Evolutionary conservation across 1,284 basidiomycete species (phyloP).

Genomic region (Volvariella volvacea): DNA sequence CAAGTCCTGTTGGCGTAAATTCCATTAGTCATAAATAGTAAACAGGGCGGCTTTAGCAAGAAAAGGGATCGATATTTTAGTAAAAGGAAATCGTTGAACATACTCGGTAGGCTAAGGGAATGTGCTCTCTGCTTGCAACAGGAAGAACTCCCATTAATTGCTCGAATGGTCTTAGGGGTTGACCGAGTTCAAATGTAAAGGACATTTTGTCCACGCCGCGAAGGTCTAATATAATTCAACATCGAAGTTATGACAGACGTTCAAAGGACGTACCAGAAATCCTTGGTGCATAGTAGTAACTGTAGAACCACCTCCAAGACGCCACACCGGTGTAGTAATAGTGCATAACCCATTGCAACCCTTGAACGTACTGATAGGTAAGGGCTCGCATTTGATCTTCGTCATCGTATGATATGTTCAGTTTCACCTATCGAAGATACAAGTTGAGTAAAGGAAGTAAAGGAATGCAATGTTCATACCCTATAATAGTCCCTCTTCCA

Average conservation of each 20-base stretch:
- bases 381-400: conserved; percentile 63
- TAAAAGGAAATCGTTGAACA: conserved; percentile 15
- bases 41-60: not conserved
- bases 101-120: conserved; percentile 83
- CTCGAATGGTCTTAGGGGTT: conserved; percentile 91
- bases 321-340: conserved; percentile 98
- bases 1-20: conserved; percentile 67
- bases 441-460: not conserved
- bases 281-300: conserved; percentile 95
- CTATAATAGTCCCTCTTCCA: conserved; percentile 93
- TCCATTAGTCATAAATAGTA: conserved; percentile 9
- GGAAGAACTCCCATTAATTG: conserved; percentile 99
- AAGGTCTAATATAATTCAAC: conserved; percentile 50
- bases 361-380: conserved; percentile 83
- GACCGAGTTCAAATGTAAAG: conserved; percentile 84
- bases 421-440: conserved; percentile 75
- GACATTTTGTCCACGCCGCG: conserved; percentile 69
- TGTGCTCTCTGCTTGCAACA: conserved; percentile 80
- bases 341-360: conserved; percentile 97
- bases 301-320: conserved; percentile 99
- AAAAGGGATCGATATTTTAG: too few species aligned
- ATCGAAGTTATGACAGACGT: conserved; percentile 1
- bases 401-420: conserved; percentile 73
- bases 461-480: conserved; percentile 45
- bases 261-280: conserved; percentile 66